Base-by-base conservation (phyloP, 2,329 filamentous ascomycete species). In the Lasiodiplodia gonubiensis region DNA sequence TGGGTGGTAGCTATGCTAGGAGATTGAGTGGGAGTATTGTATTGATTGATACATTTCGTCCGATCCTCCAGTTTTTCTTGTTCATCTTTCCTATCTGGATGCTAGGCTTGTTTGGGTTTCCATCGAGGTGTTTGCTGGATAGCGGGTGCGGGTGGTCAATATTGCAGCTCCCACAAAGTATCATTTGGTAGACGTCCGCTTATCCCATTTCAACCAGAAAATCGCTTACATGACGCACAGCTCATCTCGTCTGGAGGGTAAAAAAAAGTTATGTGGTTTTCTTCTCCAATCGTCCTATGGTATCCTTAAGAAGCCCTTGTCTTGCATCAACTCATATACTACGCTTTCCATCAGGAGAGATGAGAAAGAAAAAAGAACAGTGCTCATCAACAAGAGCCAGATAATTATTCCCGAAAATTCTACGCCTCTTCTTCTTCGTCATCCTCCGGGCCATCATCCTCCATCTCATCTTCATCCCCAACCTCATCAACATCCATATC, bases 371-470 rank as follows among this genome's bases (percentile, higher is more conserved):
- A 46, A 46, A 46, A 46, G n/a, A 21, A 21, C 42, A 37, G 21
- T 18, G 42, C 42, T 46, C 42, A 21, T 18, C 16, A 46, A n/a
- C 42, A 18, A 49, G 42, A 46, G n/a, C 42, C 18, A 7, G n/a
- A 46, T 46, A 11, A 46, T 21, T 46, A 21, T 46, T 46, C 21
- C 42, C 42, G 11, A n/a, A 21, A 46, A 46, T 51, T 35, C 52
- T n/a, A n/a, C 25, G 23, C 18, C 10, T 42, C 52, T 12, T 37
- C 64, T 18, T 57, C 52, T 39, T 57, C 64, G 12, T 57, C 77
- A 80, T 97, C 75, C 23, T 61, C 57, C 11, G 97, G 96, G 27
- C 23, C 64, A 6, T 68, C 70, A 0, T 63, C 52, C 71, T 70
- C 69, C 71, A 75, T 73, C 60, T 76, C 75, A 1, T 68, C 75